These are phyloP conservation scores for Mollisia scopiformis DNA, from an alignment of 2,329 filamentous ascomycete genomes.

Conservation along the genomic window DNA sequence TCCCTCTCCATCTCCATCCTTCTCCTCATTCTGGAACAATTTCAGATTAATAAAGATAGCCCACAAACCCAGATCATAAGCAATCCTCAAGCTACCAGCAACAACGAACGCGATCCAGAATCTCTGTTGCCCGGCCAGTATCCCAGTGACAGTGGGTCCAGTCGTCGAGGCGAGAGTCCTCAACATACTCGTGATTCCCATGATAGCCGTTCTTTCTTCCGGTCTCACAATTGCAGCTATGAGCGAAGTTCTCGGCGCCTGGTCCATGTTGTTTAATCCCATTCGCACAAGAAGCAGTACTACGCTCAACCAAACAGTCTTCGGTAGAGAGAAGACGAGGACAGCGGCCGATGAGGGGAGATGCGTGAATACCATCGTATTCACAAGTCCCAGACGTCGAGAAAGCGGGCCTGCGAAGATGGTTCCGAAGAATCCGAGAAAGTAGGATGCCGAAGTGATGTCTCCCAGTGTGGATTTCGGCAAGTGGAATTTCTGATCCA, in stretches of 20 bases:
- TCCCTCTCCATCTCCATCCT: background rate
- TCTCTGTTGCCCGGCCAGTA: conserved; percentile 54
- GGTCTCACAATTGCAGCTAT: conserved; percentile 66
- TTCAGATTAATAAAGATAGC: conserved; percentile 46
- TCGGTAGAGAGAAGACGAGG: conserved; percentile 48
- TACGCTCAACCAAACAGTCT: conserved; percentile 61
- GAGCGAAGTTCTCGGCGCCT: conserved; percentile 70
- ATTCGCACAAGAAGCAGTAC: conserved; percentile 63
- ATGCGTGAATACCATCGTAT: conserved; percentile 77
- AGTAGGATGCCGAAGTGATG: conserved; percentile 55
- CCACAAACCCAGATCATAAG: conserved; percentile 61
- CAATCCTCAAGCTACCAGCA: conserved; percentile 62
- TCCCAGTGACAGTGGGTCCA: conserved; percentile 65
- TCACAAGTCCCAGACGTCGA: conserved; percentile 58
- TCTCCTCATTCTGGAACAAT: conserved; percentile 25
- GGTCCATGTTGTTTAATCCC: conserved; percentile 69
- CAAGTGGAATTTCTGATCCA: conserved; percentile 58
- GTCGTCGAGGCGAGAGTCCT: conserved; percentile 65
- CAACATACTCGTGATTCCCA: conserved; percentile 70
- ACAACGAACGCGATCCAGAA: conserved; percentile 66
- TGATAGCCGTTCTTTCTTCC: conserved; percentile 68
- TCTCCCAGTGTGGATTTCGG: conserved; percentile 62
- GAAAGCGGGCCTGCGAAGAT: conserved; percentile 52
- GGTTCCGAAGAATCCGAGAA: conserved; percentile 57
- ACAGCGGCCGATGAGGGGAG: conserved; percentile 62